Base-by-base conservation (phyloP, 495 filamentous ascomycete species). In the Penicillium bialowiezense region DNA sequence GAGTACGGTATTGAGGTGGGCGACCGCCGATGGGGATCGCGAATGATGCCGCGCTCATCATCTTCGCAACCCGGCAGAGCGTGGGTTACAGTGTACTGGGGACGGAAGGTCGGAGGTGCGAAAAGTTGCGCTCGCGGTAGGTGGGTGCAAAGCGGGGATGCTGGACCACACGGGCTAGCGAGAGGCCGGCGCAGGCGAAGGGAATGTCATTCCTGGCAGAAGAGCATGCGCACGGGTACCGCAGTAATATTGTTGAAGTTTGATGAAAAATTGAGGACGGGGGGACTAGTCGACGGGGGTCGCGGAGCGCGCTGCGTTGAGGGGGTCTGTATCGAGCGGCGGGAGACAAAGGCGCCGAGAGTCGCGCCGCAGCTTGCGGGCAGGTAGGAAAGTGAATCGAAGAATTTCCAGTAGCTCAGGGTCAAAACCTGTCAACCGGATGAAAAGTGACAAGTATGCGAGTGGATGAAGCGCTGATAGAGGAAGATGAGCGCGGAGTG, bases 1-100 rank as follows among this genome's bases (percentile, higher is more conserved):
- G 77, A 47, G 77, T 80, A 56, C 73, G 74, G 63, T 80, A 80
- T 41, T 70, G 68, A 41, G 65, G 61, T 46, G 75, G 77, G 48
- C 70, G 73, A 54, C 62, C 65, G 48, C 64, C 68, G 43, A 64
- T 46, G 40, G 64, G 63, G 42, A 58, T 64, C 44, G 68, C 54
- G 51, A 78, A 80, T 14, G 76, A 78, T 13, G 69, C 73, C 43
- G 71, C 64, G 56, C 56, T 71, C 52, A 70, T 70, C 73, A 76
- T 76, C 39, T 54, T 67, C 39, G 49, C 52, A 21, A 41, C 33
- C 44, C 50, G 19, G 52, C 50, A 29, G 46, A 49, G 37, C 33
- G 45, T 52, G 36, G 32, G 34, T 23, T 37, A 53, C 29, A 46
- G 52, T 39, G 41, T 47, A 31, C 41, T 51, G 29, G 38, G 41